Conservation (phyloP, 2,329 filamentous ascomycete species). For the Esteya vermicola region DNA sequence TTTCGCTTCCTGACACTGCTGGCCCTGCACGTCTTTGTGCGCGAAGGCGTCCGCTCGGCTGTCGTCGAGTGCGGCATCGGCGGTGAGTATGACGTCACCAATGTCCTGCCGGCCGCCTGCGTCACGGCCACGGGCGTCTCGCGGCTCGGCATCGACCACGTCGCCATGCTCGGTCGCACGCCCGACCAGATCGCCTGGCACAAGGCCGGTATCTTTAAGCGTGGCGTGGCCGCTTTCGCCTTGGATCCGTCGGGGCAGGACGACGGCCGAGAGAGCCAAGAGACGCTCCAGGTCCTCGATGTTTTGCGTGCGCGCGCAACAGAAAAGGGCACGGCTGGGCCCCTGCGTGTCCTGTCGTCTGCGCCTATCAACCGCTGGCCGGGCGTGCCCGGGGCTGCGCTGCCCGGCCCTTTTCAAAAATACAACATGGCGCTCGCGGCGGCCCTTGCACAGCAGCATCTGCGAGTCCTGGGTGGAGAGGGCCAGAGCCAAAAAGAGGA, state of each 20-base stretch:
- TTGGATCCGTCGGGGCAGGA: slow-evolving; percentile 23
- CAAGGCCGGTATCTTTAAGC: slow-evolving; percentile 58
- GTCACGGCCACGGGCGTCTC: slow-evolving; percentile 24
- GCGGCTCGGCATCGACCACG: slow-evolving; percentile 52
- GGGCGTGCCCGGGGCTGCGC: slow-evolving; percentile 32
- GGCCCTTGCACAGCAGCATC: slow-evolving; percentile 13
- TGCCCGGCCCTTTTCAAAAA: slow-evolving; percentile 34
- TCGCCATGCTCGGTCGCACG: slow-evolving; percentile 45
- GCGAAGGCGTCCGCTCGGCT: slow-evolving; percentile 61
- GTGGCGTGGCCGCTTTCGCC: slow-evolving; percentile 41
- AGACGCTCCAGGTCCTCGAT: slow-evolving; percentile 22
- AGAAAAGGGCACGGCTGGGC: slow-evolving; percentile 33
- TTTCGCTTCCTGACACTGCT: slow-evolving; percentile 85
- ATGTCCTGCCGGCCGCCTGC: slow-evolving; percentile 43
- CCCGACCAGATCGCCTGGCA: slow-evolving; percentile 59
- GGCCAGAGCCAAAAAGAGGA: not conserved
- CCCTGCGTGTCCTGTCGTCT: slow-evolving; percentile 28
- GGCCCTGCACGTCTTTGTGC: slow-evolving; percentile 70
- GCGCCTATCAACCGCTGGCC: slow-evolving; percentile 30
- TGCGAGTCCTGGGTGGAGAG: slow-evolving; percentile 5
- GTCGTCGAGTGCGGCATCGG: slow-evolving; percentile 91
- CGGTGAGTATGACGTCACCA: slow-evolving; percentile 54
- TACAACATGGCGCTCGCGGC: slow-evolving; percentile 36
- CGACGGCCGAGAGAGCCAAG: slow-evolving; percentile 12
- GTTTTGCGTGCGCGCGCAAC: slow-evolving; percentile 43